Percentiles rank a stretch among this genome's conserved stretches.
These are phyloP conservation scores for Alternaria burnsii DNA, from an alignment of 2,329 filamentous ascomycete species.

Conservation along the genomic window DNA sequence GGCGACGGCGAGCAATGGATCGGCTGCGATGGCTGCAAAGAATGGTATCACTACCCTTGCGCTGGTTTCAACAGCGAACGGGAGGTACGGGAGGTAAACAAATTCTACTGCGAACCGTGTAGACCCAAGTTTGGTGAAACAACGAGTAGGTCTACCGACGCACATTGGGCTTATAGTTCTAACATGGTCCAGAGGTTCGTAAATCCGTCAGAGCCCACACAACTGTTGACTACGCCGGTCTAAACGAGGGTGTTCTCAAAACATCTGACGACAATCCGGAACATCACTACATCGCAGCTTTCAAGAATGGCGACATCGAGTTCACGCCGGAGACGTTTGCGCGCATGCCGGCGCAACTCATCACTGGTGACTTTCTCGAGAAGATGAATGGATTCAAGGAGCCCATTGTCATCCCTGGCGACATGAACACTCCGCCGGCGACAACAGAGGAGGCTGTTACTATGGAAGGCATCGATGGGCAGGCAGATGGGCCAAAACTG, in stretches of 20 bases:
- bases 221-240: slow-evolving; percentile 72
- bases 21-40: slow-evolving; percentile 72
- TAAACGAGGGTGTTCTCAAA: slow-evolving; percentile 72
- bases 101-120: slow-evolving; percentile 70
- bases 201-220: slow-evolving; percentile 72
- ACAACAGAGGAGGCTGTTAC: slow-evolving; percentile 5
- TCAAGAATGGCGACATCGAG: slow-evolving; percentile 70
- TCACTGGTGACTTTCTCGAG: slow-evolving; percentile 71
- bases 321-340: slow-evolving; percentile 70
- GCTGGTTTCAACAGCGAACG: slow-evolving; percentile 71
- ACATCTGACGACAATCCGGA: slow-evolving; percentile 70
- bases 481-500: slow-evolving; percentile 19
- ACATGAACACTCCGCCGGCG: slow-evolving; percentile 62
- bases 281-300: slow-evolving; percentile 73
- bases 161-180: slow-evolving; percentile 36
- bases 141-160: slow-evolving; percentile 58
- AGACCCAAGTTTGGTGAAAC: slow-evolving; percentile 68
- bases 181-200: slow-evolving; percentile 60
- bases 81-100: slow-evolving; percentile 72
- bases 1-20: slow-evolving; percentile 70
- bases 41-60: slow-evolving; percentile 74
- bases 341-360: slow-evolving; percentile 68
- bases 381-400: slow-evolving; percentile 70
- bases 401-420: slow-evolving; percentile 71
- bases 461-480: slow-evolving; percentile 32